Evolutionary conservation across 352 stramenopile species (phyloP).

Genomic region (Phytophthora pluvialis): DNA sequence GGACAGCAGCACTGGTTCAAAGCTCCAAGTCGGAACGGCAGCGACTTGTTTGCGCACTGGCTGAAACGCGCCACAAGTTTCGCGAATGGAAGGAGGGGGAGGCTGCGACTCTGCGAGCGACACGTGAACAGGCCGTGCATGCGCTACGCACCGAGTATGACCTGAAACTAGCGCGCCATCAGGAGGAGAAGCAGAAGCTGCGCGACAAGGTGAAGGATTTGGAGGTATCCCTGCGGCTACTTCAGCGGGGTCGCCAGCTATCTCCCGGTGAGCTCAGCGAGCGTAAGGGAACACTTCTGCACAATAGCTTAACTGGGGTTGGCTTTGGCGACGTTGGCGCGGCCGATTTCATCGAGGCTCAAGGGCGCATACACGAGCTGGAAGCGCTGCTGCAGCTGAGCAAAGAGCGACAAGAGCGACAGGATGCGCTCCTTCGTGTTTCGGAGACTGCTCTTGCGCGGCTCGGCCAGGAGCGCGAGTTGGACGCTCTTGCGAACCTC

Average conservation of each 20-base stretch:
- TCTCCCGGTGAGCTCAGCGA: constrained; percentile 68
- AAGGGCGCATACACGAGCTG: constrained; percentile 62
- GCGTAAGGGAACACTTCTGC: constrained; percentile 64
- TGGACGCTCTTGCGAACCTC: constrained; percentile 45
- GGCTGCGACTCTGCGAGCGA: constrained; percentile 43
- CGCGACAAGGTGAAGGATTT: constrained; percentile 79
- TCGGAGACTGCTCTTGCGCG: constrained; percentile 61
- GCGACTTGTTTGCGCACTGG: constrained; percentile 54
- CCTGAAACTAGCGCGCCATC: constrained; percentile 67
- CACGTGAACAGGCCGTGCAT: constrained; percentile 65
- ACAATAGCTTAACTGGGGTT: constrained; percentile 19
- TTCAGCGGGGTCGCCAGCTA: constrained; percentile 66
- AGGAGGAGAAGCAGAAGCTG: constrained; percentile 77
- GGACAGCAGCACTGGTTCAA: constrained; percentile 31
- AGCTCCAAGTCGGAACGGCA: constrained; percentile 52
- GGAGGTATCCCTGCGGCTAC: constrained; percentile 64
- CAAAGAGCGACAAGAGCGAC: constrained; percentile 61
- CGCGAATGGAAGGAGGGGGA: constrained; percentile 74
- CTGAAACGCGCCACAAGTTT: constrained; percentile 69
- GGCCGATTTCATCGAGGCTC: constrained; percentile 64
- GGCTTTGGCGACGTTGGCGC: constrained; percentile 48
- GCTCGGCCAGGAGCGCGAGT: constrained; percentile 56
- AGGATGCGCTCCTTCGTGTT: constrained; percentile 63
- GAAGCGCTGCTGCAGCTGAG: constrained; percentile 60
- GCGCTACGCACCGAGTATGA: constrained; percentile 69